Evolutionary conservation across 306 rosid genomes (phyloP), one percentile per base, ranked within the genome.

Genomic region (Abrus precatorius): DNA sequence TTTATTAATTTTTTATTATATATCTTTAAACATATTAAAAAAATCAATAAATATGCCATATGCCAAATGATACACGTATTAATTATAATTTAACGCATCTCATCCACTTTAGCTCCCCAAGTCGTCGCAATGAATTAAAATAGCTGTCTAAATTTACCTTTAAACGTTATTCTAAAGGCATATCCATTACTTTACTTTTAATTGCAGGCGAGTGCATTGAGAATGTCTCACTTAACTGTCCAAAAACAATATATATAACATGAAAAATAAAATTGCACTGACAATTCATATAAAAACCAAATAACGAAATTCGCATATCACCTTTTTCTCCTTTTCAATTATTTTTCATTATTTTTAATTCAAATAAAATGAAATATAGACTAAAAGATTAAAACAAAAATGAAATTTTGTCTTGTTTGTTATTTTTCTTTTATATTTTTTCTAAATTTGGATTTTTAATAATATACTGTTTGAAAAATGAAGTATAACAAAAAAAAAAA

Each of bases 31-130:
- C 20, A 20, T 20, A 20, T 20, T 20, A 20, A 20, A 20, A 20
- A 20, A 20, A 20, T 20, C 20, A 20, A 20, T 20, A 20, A 20
- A 27, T 30, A 12, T 32, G n/a, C 34, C 61, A 32, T 14, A 45
- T 74, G 69, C 9, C 33, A 7, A 59, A 40, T 57, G 56, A 56
- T 41, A 27, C 36, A 11, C 5, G 4, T 29, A 27, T 13, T 13
- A 52, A 33, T 43, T 55, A 78, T 0, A 41, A 5, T 66, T 67
- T 5, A 38, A 66, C 44, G 80, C 82, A 79, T 72, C 84, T 79
- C 30, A 12, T 68, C 79, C 75, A 75, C 84, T 75, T 77, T 28
- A 52, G 28, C 77, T 5, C 36, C 53, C 36, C 52, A 52, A 33
- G 12, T 52, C 43, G 72, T 34, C 48, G 6, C 64, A 38, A 36